Base-by-base conservation (phyloP, 129 eudicot species). In the Flaveria brownii region DNA sequence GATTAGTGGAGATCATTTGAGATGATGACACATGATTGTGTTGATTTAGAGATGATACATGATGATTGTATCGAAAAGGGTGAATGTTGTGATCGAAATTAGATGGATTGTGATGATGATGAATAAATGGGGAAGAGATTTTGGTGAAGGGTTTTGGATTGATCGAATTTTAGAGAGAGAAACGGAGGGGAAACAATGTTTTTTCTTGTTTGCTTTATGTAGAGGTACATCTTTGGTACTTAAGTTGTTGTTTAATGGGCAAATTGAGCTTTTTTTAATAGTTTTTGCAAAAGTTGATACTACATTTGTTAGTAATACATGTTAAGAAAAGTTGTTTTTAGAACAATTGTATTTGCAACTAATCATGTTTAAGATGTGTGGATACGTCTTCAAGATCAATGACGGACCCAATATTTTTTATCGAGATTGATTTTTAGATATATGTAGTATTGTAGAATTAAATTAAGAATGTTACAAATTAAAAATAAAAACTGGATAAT, bases 91-190 rank as follows among this genome's bases (percentile, higher is more conserved):
- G 65, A 52, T 61, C 62, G 10, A 56, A 36, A 36, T 36, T 36
- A 36, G 41, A 36, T 36, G 6, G 41, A 36, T 36, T 36, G 41
- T 36, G 41, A 36, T 36, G 73, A 60, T 41, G 68, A 55, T 72
- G 71, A 50, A 43, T 9, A 73, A 33, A 59, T 15, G 64, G 66
- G 66, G 57, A 67, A 65, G 74, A 60, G 88, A 78, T 70, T 74
- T 81, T 84, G 85, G 84, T 52, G 17, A 71, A 64, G 89, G 89
- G 84, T 82, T 86, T 86, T 86, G 62, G 84, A 76, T 72, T 82
- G 79, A 74, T 85, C 80, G 64, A 75, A 43, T 39, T 39, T 12
- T 39, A 36, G 16, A 60, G 10, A 26, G 69, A 68, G 55, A 71
- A 73, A 59, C 47, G 64, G 71, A 59, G 77, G 64, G 78, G 61